Conservation (phyloP, 2,329 filamentous ascomycete species). For the Annulohypoxylon truncatum region DNA sequence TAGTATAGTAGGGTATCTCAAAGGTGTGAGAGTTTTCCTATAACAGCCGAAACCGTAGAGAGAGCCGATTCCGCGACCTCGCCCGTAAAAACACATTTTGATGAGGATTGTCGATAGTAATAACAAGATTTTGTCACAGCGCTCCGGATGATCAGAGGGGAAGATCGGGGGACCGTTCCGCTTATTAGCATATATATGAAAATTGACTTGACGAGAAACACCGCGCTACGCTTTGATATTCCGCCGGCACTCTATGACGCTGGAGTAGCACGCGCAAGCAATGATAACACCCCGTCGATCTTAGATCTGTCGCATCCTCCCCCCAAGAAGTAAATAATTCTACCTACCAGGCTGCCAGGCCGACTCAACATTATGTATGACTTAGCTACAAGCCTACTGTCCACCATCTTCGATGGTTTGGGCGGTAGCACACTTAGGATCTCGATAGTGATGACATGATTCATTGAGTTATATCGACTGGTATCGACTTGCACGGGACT, state of each 20-base stretch:
- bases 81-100: not conserved
- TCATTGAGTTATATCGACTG: slow-evolving; percentile 25
- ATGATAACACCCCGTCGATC: slow-evolving; percentile 37
- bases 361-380: no score
- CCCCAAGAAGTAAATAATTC: slow-evolving; percentile 18
- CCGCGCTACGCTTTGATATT: slow-evolving; percentile 15
- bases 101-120: slow-evolving; percentile 5
- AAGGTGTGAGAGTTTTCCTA: slow-evolving; percentile 3
- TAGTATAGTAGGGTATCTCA: slow-evolving; percentile 1
- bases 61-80: slow-evolving; percentile 11
- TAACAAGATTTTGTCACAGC: not conserved
- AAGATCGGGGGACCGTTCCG: slow-evolving; percentile 7
- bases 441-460: slow-evolving; percentile 33
- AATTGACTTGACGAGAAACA: slow-evolving; percentile 13
- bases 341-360: slow-evolving; percentile 2
- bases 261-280: slow-evolving; percentile 26
- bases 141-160: slow-evolving; percentile 3
- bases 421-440: slow-evolving; percentile 17
- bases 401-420: slow-evolving; percentile 21
- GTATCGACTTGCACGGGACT: slow-evolving; percentile 12
- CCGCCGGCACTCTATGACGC: slow-evolving; percentile 24
- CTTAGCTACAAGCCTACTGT: slow-evolving; percentile 6
- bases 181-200: slow-evolving; percentile 21
- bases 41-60: slow-evolving; percentile 13
- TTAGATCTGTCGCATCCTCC: slow-evolving; percentile 29